phyloP scores from a whole-genome alignment of 148 eudicot genomes.

The Cornus suecica region DNA sequence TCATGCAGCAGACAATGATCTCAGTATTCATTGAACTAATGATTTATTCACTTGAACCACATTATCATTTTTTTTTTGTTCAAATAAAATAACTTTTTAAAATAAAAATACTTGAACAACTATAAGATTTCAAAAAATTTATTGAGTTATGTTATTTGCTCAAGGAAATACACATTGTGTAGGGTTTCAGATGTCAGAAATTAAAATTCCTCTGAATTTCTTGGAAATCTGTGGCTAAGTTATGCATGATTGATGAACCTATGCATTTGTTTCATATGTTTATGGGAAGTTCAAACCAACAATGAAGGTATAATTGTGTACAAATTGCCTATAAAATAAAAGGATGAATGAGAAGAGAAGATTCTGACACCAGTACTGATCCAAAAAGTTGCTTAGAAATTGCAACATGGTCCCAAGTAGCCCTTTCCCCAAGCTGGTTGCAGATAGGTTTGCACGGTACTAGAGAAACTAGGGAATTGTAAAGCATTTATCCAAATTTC shows the following conservation, averaged over 20 bases:
- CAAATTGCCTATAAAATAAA: not conserved
- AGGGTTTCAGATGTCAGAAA: no score
- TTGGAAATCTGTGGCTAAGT: not conserved
- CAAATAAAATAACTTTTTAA: no score
- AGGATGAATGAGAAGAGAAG: slow-evolving; percentile 5
- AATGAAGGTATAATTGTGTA: not conserved
- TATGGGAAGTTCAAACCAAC: not conserved
- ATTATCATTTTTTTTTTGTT: no score
- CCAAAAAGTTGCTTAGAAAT: not conserved
- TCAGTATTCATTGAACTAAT: no score
- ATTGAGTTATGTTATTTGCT: no score
- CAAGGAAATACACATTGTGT: no score
- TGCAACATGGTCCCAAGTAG: not conserved
- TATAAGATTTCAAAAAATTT: no score
- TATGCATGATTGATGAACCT: not conserved
- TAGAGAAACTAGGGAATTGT: not conserved
- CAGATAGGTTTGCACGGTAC: not conserved
- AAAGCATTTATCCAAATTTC: not conserved
- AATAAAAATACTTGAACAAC: no score
- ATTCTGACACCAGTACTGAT: slow-evolving; percentile 2
- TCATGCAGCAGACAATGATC: no score
- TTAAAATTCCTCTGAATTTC: no score
- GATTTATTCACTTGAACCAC: no score
- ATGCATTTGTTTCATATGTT: not conserved
- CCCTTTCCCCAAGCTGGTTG: slow-evolving; percentile 3